Evolutionary conservation across 306 rosid species (phyloP), one percentile per base, ranked within the genome.

Genomic region (Corylus avellana): DNA sequence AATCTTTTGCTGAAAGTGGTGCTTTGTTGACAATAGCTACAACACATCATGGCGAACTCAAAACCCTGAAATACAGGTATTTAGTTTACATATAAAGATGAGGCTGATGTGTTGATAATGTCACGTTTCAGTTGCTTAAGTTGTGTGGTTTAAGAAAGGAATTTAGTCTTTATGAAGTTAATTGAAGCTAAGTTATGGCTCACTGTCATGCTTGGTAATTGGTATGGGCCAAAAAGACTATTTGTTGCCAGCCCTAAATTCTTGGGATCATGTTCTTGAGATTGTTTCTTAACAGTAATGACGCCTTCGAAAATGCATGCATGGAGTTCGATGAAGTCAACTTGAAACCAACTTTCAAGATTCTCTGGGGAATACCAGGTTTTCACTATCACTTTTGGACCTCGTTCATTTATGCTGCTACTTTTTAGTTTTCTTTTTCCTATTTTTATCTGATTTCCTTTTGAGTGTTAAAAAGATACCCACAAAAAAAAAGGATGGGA

Each of bases 311-410:
- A 86, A 95, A 95, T 79, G 98, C 98, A 54, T 90, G 98, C 72
- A 89, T 92, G 98, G 98, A 95, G 85, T 95, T 92, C 59, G 98
- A 95, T 85, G 98, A 92, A 72, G 93, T 89, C 86, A 92, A 95
- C 80, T 87, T 95, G 81, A 92, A 91, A 90, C 98, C 98, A 80
- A 95, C 97, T 48, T 92, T 91, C 89, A 92, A 86, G 89, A 58
- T 95, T 86, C 97, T 95, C 55, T 95, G 92, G 99, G 98, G 98
- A 75, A 91, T 95, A 78, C 99, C 99, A 77, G 99, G 99, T 91
- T 70, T 67, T 74, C 67, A 77, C 76, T 66, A 17, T 76, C 61
- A 42, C 27, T 67, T 67, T 39, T 4, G 51, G 29, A 67, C 72
- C 29, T 67, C 51, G 18, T 42, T 67, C 72, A 67, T 67, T 39